Base-by-base conservation (phyloP, 2,329 filamentous ascomycete species). In the Aureobasidium sp. region DNA sequence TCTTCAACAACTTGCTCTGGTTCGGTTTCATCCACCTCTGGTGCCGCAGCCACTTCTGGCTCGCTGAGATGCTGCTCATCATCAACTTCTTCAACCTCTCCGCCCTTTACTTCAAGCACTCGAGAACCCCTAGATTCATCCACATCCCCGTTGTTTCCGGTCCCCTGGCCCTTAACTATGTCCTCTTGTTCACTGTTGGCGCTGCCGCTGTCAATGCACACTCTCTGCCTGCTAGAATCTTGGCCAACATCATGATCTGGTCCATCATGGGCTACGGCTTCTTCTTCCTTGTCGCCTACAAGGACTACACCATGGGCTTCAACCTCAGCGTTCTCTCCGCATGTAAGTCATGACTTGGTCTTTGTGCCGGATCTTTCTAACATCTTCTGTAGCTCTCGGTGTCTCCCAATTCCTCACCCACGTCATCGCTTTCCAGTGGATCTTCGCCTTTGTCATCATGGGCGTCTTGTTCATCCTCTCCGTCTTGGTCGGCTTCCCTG, bases 241-340 rank as follows among this genome's bases (percentile, higher is more conserved):
- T 94, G 29, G 91, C 89, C 57, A 96, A 96, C 71, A 79, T 96
- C 66, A 91, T 91, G 68, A 89, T 96, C 70, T 96, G 91, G 91
- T 85, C 86, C 30, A 86, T 93, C 65, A 77, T 93, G 44, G 84
- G 82, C 1, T 89, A 91, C 69, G 91, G 91, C 9, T 70, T 84
- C 41, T 90, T 91, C 73, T 93, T 92, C 78, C 81, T 96, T 58
- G 73, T 84, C 2, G 76, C 81, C 16, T 91, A 87, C 77, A 90
- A 89, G 79, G 90, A 86, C 65, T 84, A 82, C 73, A 88, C 88
- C 29, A 87, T 95, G 71, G 90, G 91, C 1, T 90, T 94, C 72
- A 86, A 84, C 59, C 80, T 96, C 67, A 88, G 86, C 67, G 81
- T 91, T 48, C 78, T 95, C 50, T 78, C 85, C 1, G 86, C 90